A percentile compares a stretch with the other conserved stretches of the same genome.
These are phyloP conservation scores for Stygiomarasmius scandens DNA, from an alignment of 1,284 basidiomycete species.

Conservation along the genomic window DNA sequence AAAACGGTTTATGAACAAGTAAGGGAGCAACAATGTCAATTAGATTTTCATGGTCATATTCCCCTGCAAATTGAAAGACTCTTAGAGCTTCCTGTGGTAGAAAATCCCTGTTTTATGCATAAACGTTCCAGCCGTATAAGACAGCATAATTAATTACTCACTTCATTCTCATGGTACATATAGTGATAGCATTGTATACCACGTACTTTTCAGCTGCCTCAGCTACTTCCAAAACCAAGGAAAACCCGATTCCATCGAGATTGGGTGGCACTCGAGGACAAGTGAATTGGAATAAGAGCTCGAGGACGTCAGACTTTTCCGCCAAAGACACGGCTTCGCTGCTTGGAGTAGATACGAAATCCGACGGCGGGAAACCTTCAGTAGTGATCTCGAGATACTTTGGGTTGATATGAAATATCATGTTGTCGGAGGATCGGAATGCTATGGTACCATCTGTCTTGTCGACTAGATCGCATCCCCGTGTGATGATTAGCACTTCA, in stretches of 20 bases:
- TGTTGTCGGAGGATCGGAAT: neutral
- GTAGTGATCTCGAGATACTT: neutral
- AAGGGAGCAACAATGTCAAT: conserved; percentile 23
- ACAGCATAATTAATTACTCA: neutral
- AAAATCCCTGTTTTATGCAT: too few species aligned
- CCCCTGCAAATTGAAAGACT: conserved; percentile 26
- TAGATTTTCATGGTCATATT: conserved; percentile 28
- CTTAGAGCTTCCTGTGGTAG: neutral
- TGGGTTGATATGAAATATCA: neutral
- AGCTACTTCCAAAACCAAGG: neutral
- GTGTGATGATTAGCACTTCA: too few species aligned
- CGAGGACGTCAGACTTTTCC: conserved; percentile 2
- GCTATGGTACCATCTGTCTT: neutral
- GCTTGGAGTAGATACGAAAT: neutral
- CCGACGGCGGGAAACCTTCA: neutral
- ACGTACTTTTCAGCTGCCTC: conserved; percentile 7
- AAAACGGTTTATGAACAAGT: conserved; percentile 21
- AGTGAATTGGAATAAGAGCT: neutral
- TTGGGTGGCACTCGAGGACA: neutral
- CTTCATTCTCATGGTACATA: neutral
- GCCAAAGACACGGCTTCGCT: neutral
- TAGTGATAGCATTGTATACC: neutral
- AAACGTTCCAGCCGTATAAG: too few species aligned
- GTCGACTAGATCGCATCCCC: too few species aligned
- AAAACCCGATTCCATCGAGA: neutral